These are phyloP conservation scores for Aureobasidium pullulans DNA, from an alignment of 2,329 filamentous ascomycete species.

Conservation along the genomic window DNA sequence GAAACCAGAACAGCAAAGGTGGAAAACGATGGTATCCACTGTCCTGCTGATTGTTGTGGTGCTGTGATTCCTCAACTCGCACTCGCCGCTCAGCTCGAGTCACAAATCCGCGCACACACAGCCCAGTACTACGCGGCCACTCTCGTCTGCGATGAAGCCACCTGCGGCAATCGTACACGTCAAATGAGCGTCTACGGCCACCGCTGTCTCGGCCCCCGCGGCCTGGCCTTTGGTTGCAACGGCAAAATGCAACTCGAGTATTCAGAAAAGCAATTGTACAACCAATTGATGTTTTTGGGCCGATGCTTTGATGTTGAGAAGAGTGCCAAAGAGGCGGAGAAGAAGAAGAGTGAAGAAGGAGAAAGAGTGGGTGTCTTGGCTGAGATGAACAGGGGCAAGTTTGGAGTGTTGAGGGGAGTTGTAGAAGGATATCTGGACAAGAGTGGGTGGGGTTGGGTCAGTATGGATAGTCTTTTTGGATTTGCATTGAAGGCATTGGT, in stretches of 20 bases:
- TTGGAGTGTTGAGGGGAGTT: conserved; percentile 65
- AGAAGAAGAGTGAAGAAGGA: conserved; percentile 52
- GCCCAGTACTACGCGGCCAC: conserved; percentile 86
- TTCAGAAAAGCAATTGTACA: conserved; percentile 84
- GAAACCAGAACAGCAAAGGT: conserved; percentile 48
- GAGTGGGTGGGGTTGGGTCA: conserved; percentile 36
- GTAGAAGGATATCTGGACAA: conserved; percentile 51
- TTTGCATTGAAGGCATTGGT: conserved; percentile 30
- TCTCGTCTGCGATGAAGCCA: conserved; percentile 82
- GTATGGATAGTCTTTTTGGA: conserved; percentile 42
- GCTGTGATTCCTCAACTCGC: conserved; percentile 60
- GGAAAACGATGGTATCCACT: conserved; percentile 67
- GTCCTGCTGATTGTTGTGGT: conserved; percentile 56
- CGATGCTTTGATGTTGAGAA: conserved; percentile 85
- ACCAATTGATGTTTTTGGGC: conserved; percentile 84
- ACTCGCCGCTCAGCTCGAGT: conserved; percentile 79
- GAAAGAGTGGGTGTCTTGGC: conserved; percentile 61
- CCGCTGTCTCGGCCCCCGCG: conserved; percentile 79
- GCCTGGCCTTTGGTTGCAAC: conserved; percentile 73
- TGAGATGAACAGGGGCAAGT: conserved; percentile 74
- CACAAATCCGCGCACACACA: conserved; percentile 69
- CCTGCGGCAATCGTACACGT: conserved; percentile 78
- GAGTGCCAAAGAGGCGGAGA: conserved; percentile 25
- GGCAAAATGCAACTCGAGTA: conserved; percentile 87
- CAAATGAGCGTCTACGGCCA: conserved; percentile 91